phyloP scores from a whole-genome alignment of 805 yeast species.

The Candida nitratophila region DNA sequence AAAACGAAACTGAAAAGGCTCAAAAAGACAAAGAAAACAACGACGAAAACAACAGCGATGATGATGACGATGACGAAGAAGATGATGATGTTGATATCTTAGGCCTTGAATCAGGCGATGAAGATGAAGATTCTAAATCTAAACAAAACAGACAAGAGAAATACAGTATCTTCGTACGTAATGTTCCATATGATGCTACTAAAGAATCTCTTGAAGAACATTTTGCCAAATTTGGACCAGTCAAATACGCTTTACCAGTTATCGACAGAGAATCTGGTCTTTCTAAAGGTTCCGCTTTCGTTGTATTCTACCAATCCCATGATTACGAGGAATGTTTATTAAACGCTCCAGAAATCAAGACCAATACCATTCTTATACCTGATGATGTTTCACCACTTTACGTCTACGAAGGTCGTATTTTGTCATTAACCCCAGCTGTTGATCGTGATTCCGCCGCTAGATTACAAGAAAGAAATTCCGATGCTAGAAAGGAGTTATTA shows the following conservation, averaged over 20 bases:
- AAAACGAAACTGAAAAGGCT: slow-evolving; percentile 20
- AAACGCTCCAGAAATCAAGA: slow-evolving; percentile 66
- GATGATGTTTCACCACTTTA: slow-evolving; percentile 89
- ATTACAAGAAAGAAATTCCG: slow-evolving; percentile 67
- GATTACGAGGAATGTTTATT: slow-evolving; percentile 62
- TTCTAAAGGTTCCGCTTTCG: slow-evolving; percentile 93
- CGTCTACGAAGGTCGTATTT: slow-evolving; percentile 87
- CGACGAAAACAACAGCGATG: slow-evolving; percentile 20
- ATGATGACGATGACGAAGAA: slow-evolving; percentile 12
- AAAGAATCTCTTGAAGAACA: slow-evolving; percentile 71
- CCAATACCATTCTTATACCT: slow-evolving; percentile 65
- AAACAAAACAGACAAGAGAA: slow-evolving; percentile 58
- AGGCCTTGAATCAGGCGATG: slow-evolving; percentile 28
- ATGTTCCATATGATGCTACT: slow-evolving; percentile 92
- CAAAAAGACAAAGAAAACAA: too few relatives aligned
- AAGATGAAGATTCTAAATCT: slow-evolving; percentile 25
- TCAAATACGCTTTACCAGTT: slow-evolving; percentile 91
- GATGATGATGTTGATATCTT: slow-evolving; percentile 23
- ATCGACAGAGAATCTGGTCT: slow-evolving; percentile 77
- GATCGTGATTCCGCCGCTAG: slow-evolving; percentile 75
- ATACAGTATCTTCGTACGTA: slow-evolving; percentile 78
- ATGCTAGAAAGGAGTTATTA: slow-evolving; percentile 61
- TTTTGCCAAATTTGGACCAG: slow-evolving; percentile 76
- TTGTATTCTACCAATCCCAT: slow-evolving; percentile 63
- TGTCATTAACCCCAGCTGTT: slow-evolving; percentile 79